These are phyloP conservation scores for Xylariales sp. DNA, from an alignment of 2,329 filamentous ascomycete genomes.

Conservation along the genomic window DNA sequence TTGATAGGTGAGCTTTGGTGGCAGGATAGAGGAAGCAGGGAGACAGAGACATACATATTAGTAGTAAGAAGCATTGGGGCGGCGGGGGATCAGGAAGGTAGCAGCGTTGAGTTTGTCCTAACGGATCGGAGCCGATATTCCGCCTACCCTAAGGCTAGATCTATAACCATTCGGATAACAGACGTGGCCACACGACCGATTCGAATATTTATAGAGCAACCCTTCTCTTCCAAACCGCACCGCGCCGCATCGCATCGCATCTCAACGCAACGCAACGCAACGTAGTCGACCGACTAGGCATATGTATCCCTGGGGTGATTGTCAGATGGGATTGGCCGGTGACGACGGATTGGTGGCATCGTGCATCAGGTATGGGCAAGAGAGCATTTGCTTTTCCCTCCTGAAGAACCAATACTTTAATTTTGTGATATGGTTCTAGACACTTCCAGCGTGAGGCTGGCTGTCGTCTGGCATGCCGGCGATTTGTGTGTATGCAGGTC, in stretches of 20 bases:
- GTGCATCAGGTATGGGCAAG: not conserved
- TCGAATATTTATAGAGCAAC: constrained; percentile 13
- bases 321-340: constrained; percentile 2
- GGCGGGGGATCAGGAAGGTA: not conserved
- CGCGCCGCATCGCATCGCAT: not conserved
- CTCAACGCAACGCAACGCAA: too few relatives aligned
- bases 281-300: constrained; percentile 16
- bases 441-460: constrained; percentile 11
- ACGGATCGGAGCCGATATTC: constrained; percentile 1
- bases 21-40: not conserved
- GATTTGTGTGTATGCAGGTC: not conserved
- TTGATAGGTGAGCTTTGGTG: not conserved
- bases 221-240: constrained; percentile 4
- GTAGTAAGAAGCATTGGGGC: not conserved
- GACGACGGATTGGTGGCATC: not conserved
- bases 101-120: not conserved
- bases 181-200: not conserved
- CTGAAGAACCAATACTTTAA: constrained; percentile 1
- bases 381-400: constrained; percentile 5
- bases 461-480: not conserved
- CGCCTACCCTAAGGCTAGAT: constrained; percentile 7
- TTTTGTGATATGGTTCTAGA: constrained; percentile 6
- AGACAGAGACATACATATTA: not conserved
- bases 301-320: constrained; percentile 3
- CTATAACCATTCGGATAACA: constrained; percentile 10